phyloP scores from a whole-genome alignment of 1,284 basidiomycete species.

The Tilletiaria anomala region DNA sequence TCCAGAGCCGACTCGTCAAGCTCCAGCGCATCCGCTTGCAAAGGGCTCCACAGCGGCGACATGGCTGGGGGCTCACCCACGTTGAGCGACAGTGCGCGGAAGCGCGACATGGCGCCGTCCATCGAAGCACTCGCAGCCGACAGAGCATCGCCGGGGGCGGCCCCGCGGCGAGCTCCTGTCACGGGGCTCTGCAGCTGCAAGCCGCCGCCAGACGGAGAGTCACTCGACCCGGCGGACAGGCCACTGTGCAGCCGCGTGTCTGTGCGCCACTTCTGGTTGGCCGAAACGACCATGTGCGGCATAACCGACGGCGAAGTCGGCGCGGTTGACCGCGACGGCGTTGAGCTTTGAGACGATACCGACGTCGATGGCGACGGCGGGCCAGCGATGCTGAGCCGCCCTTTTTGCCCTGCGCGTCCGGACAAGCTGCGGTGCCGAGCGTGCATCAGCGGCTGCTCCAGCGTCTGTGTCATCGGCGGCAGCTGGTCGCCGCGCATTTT shows the following conservation, averaged over 20 bases:
- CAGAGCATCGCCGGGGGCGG: too few species aligned
- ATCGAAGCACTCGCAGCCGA: too few species aligned
- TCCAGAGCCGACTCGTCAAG: too few species aligned
- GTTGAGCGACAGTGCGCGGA: too few species aligned
- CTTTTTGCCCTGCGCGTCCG: constrained; percentile 3
- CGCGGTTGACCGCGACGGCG: constrained; percentile 59
- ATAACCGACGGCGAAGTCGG: constrained; percentile 58
- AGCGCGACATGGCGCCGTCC: too few species aligned
- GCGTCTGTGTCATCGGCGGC: constrained; percentile 19
- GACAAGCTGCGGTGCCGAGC: constrained; percentile 14
- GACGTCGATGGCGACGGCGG: constrained; percentile 69
- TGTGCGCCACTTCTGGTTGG: too few species aligned
- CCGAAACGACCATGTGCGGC: constrained; percentile 4
- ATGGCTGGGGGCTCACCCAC: too few species aligned
- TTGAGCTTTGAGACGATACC: constrained; percentile 79
- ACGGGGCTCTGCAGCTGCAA: constrained; percentile 6
- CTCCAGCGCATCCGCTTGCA: too few species aligned
- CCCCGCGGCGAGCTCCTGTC: constrained; percentile 2
- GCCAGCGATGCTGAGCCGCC: constrained; percentile 2
- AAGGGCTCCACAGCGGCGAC: too few species aligned
- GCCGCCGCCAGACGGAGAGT: constrained; percentile 2
- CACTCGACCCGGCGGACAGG: constrained; percentile 6
- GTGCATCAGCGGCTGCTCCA: constrained; percentile 17
- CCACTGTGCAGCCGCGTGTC: background rate
- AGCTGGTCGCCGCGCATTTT: constrained; percentile 52